Percentiles rank a stretch among this genome's conserved stretches.
phyloP scores from a whole-genome alignment of 2,329 filamentous ascomycete species.

The Neocatenulostroma microsporum region DNA sequence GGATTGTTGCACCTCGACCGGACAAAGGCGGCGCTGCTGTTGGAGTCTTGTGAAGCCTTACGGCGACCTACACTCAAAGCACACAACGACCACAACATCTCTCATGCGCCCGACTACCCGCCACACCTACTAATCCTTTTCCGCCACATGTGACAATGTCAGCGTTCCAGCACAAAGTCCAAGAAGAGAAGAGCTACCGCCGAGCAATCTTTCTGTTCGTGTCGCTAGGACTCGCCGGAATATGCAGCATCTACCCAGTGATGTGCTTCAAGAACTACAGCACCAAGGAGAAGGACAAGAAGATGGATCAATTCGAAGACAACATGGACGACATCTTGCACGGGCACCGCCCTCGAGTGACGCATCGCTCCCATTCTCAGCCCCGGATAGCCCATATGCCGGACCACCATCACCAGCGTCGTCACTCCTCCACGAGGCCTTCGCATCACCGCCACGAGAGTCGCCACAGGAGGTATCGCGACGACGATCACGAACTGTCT shows the following conservation, averaged over 20 bases:
- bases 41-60: not conserved
- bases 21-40: not conserved
- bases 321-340: slow-evolving; percentile 19
- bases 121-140: slow-evolving; percentile 2
- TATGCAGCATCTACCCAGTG: slow-evolving; percentile 30
- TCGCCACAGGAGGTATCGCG: slow-evolving; percentile 14
- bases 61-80: too few relatives aligned
- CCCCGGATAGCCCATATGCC: slow-evolving; percentile 17
- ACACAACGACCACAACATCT: slow-evolving; percentile 1
- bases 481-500: slow-evolving; percentile 18
- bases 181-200: slow-evolving; percentile 26
- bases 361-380: slow-evolving; percentile 22
- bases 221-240: slow-evolving; percentile 23
- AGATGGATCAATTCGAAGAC: slow-evolving; percentile 20
- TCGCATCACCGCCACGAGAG: slow-evolving; percentile 15
- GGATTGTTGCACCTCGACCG: too few relatives aligned
- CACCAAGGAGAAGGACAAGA: slow-evolving; percentile 24
- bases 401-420: slow-evolving; percentile 13
- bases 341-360: slow-evolving; percentile 16
- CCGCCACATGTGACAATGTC: slow-evolving; percentile 8
- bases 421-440: slow-evolving; percentile 16
- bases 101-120: slow-evolving; percentile 1
- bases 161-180: slow-evolving; percentile 23
- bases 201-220: slow-evolving; percentile 26
- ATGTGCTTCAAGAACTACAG: slow-evolving; percentile 31